Evolutionary conservation across 2,329 filamentous ascomycete species (phyloP), one percentile per base, ranked within the genome.

Genomic region (Ophiostoma ips): DNA sequence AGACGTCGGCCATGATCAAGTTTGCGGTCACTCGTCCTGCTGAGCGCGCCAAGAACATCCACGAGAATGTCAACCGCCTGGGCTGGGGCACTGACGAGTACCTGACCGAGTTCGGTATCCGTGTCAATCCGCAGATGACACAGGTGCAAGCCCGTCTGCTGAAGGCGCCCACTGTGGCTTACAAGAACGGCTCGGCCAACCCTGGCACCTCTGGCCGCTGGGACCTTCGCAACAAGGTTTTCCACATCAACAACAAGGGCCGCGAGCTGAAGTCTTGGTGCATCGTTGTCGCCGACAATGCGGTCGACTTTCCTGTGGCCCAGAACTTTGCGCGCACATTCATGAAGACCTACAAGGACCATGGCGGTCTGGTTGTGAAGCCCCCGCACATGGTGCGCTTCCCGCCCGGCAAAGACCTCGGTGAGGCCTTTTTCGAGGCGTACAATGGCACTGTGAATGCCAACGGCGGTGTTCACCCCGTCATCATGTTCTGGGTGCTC

Each of bases 1-100:
- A 94, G 67, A 95, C 90, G 0, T 69, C 82, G 0, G 67, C 75
- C 5, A 98, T 98, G 92, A 95, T 98, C 69, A 90, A 84, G 64
- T 87, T 90, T 59, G 89, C 90, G 0, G 90, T 95, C 5, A 87
- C 84, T 6, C 75, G 82, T 1, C 92, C 92, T 0, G 62, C 63
- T 0, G 63, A 79, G 30, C 84, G 92, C n/a, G 76, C 78, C 56
- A 58, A 62, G 0, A 77, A 84, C 18, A 88, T 96, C 57, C 67
- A 79, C 46, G 63, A 75, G 3, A 84, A 84, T 15, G 76, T 95
- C 9, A 61, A 67, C 0, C 75, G 83, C 56, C 71, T 90, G 0
- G 68, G 79, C 10, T 92, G 87, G 79, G 56, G 59, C 1, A 61
- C 72, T 0, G 92, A 98, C 56, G 76, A 73, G 0, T 81, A 84